Base-by-base conservation (phyloP, 179 eudicot genomes). In the Gypsophila paniculata region DNA sequence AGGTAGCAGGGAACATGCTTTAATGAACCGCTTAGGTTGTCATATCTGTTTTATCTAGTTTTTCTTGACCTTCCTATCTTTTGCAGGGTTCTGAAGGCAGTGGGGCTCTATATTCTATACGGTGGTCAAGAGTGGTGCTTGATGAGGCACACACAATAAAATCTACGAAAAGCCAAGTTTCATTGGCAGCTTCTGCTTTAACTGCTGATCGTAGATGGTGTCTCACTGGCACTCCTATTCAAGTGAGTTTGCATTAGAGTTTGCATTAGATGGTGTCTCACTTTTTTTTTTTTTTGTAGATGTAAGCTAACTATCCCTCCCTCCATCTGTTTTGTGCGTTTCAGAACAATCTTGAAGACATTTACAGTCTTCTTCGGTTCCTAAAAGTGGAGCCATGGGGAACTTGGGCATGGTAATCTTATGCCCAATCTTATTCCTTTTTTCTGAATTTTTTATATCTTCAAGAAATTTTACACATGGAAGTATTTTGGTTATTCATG, bases 311-410 rank as follows among this genome's bases (percentile, higher is more conserved):
- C 69, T 65, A 42, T 63, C 60, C 38, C 59, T 46, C 59, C 68
- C 61, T 23, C 48, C 57, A 51, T 64, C 6, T 3, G 22, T 7
- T 66, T 49, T 81, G 52, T 61, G 39, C 53, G 42, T 76, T 49
- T 74, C 75, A 94, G 99, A 94, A 94, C 90, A 94, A 85, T 65
- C 85, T 94, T 77, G 97, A 92, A 84, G 99, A 94, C 86, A 76
- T 92, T 59, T 94, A 79, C 79, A 94, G 99, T 76, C 95, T 94
- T 78, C 94, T 94, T 76, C 89, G 97, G 68, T 94, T 94, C 81
- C 75, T 94, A 78, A 92, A 86, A 80, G 85, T 94, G 81, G 99
- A 94, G 82, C 99, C 99, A 53, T 94, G 99, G 99, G 96, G 97
- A 77, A 91, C 86, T 80, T 94, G 99, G 99, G 94, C 96, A 72